Percentiles rank a stretch among this genome's conserved stretches.
phyloP scores from a whole-genome alignment of 306 rosid species.

The Psophocarpus tetragonolobus region DNA sequence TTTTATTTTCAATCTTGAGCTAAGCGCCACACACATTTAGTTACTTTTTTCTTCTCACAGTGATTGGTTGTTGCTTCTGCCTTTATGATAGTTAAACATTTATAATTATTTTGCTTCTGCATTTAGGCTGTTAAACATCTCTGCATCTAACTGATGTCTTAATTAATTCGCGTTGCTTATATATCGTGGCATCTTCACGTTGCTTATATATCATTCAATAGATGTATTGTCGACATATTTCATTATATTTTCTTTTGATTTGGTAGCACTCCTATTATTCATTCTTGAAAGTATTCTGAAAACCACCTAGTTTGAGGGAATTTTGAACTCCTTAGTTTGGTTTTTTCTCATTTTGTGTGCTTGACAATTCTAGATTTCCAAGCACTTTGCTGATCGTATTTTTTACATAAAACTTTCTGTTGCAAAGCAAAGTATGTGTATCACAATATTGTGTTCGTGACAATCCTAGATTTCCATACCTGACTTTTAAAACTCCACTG shows the following conservation, averaged over 20 bases:
- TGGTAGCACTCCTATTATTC: not conserved
- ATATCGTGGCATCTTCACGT: not conserved
- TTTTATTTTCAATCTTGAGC: not conserved
- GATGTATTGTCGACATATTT: not conserved
- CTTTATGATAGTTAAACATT: not conserved
- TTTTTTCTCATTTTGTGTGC: not conserved
- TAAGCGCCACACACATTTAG: too few species aligned
- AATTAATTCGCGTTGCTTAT: not conserved
- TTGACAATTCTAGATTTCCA: not conserved
- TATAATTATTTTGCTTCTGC: not conserved
- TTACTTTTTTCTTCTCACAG: not conserved
- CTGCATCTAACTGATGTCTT: not conserved
- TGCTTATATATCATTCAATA: not conserved
- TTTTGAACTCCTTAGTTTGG: not conserved
- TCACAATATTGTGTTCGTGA: too few species aligned
- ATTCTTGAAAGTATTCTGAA: not conserved
- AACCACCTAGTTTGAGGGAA: not conserved
- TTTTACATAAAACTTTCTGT: not conserved
- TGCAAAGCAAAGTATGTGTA: not conserved
- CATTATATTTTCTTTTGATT: not conserved
- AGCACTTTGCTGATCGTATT: not conserved
- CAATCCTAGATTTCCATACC: not conserved
- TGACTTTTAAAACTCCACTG: not conserved
- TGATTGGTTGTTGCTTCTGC: not conserved
- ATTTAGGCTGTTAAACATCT: not conserved